phyloP scores from a whole-genome alignment of 1,139 yeast species.

The Fermentozyma sake region DNA sequence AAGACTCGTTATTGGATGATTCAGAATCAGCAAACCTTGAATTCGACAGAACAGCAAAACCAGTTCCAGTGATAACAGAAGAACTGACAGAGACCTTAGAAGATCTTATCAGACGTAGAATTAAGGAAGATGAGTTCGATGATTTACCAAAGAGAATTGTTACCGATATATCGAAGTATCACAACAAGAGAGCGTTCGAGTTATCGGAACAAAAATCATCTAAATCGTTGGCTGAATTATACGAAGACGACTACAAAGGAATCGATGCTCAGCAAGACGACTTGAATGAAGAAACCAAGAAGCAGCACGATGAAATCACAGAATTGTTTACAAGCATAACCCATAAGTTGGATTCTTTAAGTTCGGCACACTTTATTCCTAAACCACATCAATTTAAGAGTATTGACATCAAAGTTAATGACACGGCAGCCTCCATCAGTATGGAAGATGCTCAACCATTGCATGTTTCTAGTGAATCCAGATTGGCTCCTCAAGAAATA shows the following conservation, averaged over 20 bases:
- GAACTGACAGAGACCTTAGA: constrained; percentile 84
- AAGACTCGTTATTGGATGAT: constrained; percentile 63
- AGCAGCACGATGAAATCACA: constrained; percentile 74
- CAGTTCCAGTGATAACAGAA: constrained; percentile 86
- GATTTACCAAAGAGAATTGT: constrained; percentile 74
- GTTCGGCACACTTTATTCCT: constrained; percentile 92
- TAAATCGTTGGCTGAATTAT: constrained; percentile 86
- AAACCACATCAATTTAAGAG: constrained; percentile 74
- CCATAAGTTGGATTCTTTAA: constrained; percentile 77
- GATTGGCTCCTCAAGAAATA: constrained; percentile 95
- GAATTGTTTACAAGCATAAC: constrained; percentile 59
- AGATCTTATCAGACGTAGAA: constrained; percentile 81
- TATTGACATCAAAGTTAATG: constrained; percentile 68
- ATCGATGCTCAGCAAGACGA: constrained; percentile 39
- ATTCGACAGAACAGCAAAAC: constrained; percentile 44
- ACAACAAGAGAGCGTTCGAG: constrained; percentile 48
- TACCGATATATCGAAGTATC: constrained; percentile 59
- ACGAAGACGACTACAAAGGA: constrained; percentile 76
- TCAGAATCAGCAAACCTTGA: constrained; percentile 34
- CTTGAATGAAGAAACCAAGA: constrained; percentile 57
- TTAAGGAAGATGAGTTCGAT: constrained; percentile 71
- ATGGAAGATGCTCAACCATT: constrained; percentile 98
- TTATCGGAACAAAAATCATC: constrained; percentile 80
- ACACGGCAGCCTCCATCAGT: constrained; percentile 56
- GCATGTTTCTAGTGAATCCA: constrained; percentile 66